Base-by-base conservation (phyloP, 208 protist species). In the Phytomonas serpens region DNA sequence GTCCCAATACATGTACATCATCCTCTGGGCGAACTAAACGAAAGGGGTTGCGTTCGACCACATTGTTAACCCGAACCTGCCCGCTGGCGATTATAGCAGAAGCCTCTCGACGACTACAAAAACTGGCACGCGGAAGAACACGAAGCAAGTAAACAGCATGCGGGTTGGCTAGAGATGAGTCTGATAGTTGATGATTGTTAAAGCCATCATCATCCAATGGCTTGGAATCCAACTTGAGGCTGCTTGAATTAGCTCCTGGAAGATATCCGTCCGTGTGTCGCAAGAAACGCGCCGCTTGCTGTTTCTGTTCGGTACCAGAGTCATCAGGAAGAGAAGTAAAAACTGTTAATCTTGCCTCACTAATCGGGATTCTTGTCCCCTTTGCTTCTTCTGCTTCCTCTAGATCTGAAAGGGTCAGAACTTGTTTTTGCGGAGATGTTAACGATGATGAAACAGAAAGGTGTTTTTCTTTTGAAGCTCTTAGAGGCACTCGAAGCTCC, bases 1-100 rank as follows among this genome's bases (percentile, higher is more conserved):
- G 90, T 13, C 88, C 89, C 7, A 77, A 70, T 57, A 96, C 82
- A 69, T 87, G 79, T 38, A 96, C 76, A 64, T 93, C 84, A 64
- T 96, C 88, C 71, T 92, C 79, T 0, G 90, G 82, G 7, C 76
- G 76, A 34, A 96, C 84, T 32, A 85, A 69, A 14, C 86, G 85
- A 68, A 96, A 96, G 14, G 90, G 90, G 74, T 93, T 92, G 33
- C 90, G 81, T 76, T 93, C 90, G 27, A 93, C 80, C 11, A 93
- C 85, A 67, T 90, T 92, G 78, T 93, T 89, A 31, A 96, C 90
- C 33, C 79, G 81, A 36, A 96, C 90, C 74, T 93, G 83, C 9
- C 90, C 90, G 64, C 85, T 89, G 29, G 90, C 81, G 67, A 96
- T 89, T 52, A 92, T 83, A 11, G 64, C 71, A 13, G 78, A 36